Evolutionary conservation across 805 yeast species (phyloP), one percentile per base, ranked within the genome.

Genomic region (Candida quercuum): DNA sequence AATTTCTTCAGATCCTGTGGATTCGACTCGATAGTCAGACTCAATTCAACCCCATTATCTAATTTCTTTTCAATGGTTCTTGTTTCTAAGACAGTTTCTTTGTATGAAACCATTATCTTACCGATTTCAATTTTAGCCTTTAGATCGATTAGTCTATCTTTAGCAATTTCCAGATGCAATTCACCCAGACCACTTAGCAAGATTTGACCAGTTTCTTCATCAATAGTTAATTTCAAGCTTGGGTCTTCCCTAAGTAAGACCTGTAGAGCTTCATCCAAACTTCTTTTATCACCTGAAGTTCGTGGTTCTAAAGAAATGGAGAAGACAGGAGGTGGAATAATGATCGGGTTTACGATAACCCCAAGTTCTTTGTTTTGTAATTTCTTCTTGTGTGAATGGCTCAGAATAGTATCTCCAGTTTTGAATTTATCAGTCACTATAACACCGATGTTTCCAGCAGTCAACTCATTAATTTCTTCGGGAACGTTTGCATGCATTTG

Each of bases 121-220:
- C 96, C 88, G 28, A 87, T 70, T 23, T 79, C 80, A 1, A 86
- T 83, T 39, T 81, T 78, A 3, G 95, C 96, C 56, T 82, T 81
- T 71, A 88, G 69, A 40, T 87, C 95, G 30, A 74, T 74, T n/a
- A 86, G 62, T 38, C 97, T 69, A 50, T 86, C 93, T 33, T 70
- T 71, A 2, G 93, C 84, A 47, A 93, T 88, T 48, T 93, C 98
- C 35, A 93, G 68, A 62, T 93, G 99, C 33, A 93, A 68, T 54
- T 93, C 98, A 28, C 99, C 99, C 98, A 91, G 91, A 23, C 99
- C 99, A 15, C 95, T 80, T 22, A 93, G 61, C 20, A 89, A 73
- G 2, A 89, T 80, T 62, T 93, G 97, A 6, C 93, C 95, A 39
- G 86, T 69, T 48, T 91, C 98, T 41, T 86, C 89, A 57, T 93